Conservation (phyloP, 176 grass and related monocot genomes). For the sorghum (Sorghum bicolor) region Sorghum_bicolor_NCBIv3 NC_012875.2:59578001-59578500, state of each 20-base stretch:
- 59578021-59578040: background rate
- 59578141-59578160: background rate
- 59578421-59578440: background rate
- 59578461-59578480: background rate
- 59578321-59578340: background rate
- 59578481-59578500: background rate
- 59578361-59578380: background rate
- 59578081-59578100: background rate
- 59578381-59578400: background rate
- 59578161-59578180: too few relatives aligned
- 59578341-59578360: background rate
- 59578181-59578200: background rate
- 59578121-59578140: background rate
- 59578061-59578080: background rate
- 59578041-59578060: background rate
- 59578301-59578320: background rate
- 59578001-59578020: background rate
- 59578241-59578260: background rate
- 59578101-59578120: background rate
- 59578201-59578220: background rate
- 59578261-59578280: background rate
- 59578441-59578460: background rate
- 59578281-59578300: background rate
- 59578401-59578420: background rate
- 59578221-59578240: background rate